Conservation (phyloP, 2,329 filamentous ascomycete species). For the Karstenula rhodostoma region DNA sequence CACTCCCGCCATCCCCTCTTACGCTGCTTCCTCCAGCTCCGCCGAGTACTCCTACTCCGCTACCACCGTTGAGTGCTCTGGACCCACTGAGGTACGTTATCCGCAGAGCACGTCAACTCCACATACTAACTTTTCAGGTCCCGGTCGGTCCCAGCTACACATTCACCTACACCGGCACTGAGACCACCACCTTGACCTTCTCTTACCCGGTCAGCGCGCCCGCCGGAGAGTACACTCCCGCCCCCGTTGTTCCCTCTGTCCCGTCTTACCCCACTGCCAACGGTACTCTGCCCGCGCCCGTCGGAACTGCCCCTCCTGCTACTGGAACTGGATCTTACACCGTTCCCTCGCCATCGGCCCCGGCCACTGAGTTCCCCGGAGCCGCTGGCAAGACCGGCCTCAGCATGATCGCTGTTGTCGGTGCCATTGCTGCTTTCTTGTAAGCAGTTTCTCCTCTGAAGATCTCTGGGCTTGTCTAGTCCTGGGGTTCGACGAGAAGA, state of each 20-base stretch:
- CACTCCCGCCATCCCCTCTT: constrained; percentile 38
- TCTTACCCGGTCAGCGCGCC: constrained; percentile 29
- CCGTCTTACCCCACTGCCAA: constrained; percentile 30
- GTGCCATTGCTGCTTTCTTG: constrained; percentile 55
- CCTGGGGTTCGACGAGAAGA: constrained; percentile 21
- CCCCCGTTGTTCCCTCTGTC: constrained; percentile 11
- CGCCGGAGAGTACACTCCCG: constrained; percentile 9
- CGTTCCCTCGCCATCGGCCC: constrained; percentile 34
- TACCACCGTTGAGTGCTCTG: constrained; percentile 35
- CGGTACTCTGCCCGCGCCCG: constrained; percentile 31
- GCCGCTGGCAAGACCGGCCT: constrained; percentile 62
- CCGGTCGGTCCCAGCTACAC: constrained; percentile 38
- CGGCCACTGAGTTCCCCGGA: constrained; percentile 56
- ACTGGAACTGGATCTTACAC: constrained; percentile 31
- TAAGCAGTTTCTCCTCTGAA: constrained; percentile 37
- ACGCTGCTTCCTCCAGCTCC: constrained; percentile 19
- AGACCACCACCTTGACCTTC: constrained; percentile 42
- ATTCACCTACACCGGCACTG: constrained; percentile 47
- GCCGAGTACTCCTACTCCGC: constrained; percentile 35
- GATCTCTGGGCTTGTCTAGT: constrained; percentile 20
- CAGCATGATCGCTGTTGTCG: constrained; percentile 62
- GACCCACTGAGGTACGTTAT: constrained; percentile 22
- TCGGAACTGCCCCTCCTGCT: constrained; percentile 26
- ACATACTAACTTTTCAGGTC: constrained; percentile 18
- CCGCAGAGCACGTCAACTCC: no score